A percentile compares a stretch with the other conserved stretches of the same genome.
Conservation (phyloP, 2,329 filamentous ascomycete species). For the Neofusicoccum parvum region DNA sequence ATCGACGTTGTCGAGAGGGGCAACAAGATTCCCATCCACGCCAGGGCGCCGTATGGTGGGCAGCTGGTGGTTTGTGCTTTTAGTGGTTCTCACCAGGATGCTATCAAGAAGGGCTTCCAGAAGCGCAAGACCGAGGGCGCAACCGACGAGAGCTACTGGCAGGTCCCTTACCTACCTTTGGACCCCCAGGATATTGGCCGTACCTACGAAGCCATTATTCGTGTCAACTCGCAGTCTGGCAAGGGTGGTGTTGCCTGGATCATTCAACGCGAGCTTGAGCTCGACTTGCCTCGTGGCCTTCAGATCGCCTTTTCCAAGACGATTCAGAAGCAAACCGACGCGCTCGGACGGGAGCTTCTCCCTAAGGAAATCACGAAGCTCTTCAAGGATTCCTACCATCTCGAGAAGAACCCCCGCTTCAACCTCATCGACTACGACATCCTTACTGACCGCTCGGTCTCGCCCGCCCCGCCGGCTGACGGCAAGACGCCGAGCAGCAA, state of each 20-base stretch:
- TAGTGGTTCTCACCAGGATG: conserved; percentile 90
- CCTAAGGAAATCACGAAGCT: conserved; percentile 80
- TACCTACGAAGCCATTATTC: conserved; percentile 97
- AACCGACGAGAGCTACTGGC: conserved; percentile 70
- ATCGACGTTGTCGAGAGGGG: conserved; percentile 89
- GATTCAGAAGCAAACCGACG: conserved; percentile 80
- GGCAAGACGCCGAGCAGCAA: conserved; percentile 76
- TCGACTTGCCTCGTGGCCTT: conserved; percentile 89
- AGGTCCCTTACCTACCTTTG: conserved; percentile 87
- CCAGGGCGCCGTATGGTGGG: conserved; percentile 86
- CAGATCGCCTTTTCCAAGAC: conserved; percentile 89
- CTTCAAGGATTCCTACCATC: conserved; percentile 87
- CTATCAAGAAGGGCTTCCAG: conserved; percentile 88
- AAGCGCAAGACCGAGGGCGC: conserved; percentile 63
- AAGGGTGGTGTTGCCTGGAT: conserved; percentile 96
- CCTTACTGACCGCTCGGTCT: conserved; percentile 75
- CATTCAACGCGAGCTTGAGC: conserved; percentile 82
- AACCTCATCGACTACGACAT: conserved; percentile 90
- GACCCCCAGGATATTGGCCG: conserved; percentile 92
- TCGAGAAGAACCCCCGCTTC: conserved; percentile 82
- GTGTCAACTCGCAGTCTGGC: conserved; percentile 94
- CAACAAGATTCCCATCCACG: conserved; percentile 93
- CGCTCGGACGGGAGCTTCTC: conserved; percentile 79
- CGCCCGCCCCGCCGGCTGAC: conserved; percentile 67
- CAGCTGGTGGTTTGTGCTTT: conserved; percentile 92